Base-by-base conservation (phyloP, 2,329 filamentous ascomycete species). In the Hypoxylon sp. region DNA sequence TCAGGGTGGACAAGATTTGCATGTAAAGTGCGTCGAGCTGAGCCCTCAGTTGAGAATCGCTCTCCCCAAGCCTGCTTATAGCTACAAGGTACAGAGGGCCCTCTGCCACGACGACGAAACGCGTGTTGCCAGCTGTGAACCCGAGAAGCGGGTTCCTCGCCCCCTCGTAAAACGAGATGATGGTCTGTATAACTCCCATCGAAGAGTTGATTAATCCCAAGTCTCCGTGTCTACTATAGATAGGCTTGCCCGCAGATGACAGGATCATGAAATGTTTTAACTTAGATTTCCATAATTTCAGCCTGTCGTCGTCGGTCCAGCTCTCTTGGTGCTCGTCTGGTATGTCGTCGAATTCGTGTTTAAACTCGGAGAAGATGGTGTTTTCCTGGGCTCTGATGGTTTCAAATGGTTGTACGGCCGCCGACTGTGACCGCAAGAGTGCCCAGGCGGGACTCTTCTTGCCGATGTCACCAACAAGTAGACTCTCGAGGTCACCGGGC, bases 241-340 rank as follows among this genome's bases (percentile, higher is more conserved):
- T 96, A 9, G 95, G 96, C 73, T 99, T 99, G 17, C 95, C 95
- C 8, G 96, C 94, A 11, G 92, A 94, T 2, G 95, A 98, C 1
- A 99, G 80, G 68, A 99, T 96, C 76, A 99, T 86, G 74, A 97
- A 99, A 75, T 99, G 95, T 75, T 99, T 99, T 62, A 93, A 82
- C 77, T 98, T 98, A 31, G 89, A 86, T 72, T 92, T 95, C 93
- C 93, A 99, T 62, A 87, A 81, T 13, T 79, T 77, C 35, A 97
- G 79, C 21, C 91, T 78, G 42, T 81, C 76, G 42, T 88, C 85
- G 50, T 86, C 83, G 42, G 73, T 75, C 58, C 76, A 72, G 27
- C 74, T 72, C 42, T 75, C 73, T 51, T 74, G 70, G 5, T 69
- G 65, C 23, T 79, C 81, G 5, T 87, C 83, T 0, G 87, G 88